These are phyloP conservation scores for Coffea canephora DNA, from an alignment of 257 asterid species.

Conservation along the genomic window DNA sequence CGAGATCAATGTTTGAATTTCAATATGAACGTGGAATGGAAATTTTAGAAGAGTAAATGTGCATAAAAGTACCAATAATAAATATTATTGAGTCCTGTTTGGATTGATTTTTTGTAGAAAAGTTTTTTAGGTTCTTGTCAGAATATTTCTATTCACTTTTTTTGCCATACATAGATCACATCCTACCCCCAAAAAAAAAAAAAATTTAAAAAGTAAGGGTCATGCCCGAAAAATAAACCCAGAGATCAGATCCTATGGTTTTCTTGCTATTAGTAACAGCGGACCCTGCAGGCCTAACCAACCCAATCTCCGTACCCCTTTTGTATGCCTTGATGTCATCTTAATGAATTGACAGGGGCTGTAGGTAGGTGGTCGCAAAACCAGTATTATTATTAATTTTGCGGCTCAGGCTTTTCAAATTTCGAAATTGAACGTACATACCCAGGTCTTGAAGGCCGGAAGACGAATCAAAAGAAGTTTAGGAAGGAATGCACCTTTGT, in stretches of 20 bases:
- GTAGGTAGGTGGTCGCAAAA: slow-evolving; percentile 26
- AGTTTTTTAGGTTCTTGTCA: too few species aligned
- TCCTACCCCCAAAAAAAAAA: too few species aligned
- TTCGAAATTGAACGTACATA: not conserved
- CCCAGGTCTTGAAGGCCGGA: not conserved
- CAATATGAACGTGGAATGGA: not conserved
- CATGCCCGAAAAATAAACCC: not conserved
- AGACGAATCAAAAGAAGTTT: not conserved
- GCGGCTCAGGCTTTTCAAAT: slow-evolving; percentile 16
- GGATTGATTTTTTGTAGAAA: too few species aligned
- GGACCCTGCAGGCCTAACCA: slow-evolving; percentile 7
- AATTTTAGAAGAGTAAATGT: not conserved
- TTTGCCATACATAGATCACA: too few species aligned
- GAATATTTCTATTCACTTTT: too few species aligned
- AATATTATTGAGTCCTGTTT: too few species aligned
- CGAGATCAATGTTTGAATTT: not conserved
- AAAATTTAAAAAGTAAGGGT: too few species aligned
- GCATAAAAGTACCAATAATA: too few species aligned
- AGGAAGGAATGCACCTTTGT: not conserved
- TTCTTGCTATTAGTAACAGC: not conserved
- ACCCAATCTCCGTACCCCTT: slow-evolving; percentile 37
- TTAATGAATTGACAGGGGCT: slow-evolving; percentile 35
- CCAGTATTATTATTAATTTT: not conserved
- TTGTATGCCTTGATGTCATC: slow-evolving; percentile 27
- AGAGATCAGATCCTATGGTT: not conserved